Percentiles rank a stretch among this genome's conserved stretches.
These are phyloP conservation scores for Lodderomyces metapsilosis DNA, from an alignment of 1,139 yeast species.

Conservation along the genomic window DNA sequence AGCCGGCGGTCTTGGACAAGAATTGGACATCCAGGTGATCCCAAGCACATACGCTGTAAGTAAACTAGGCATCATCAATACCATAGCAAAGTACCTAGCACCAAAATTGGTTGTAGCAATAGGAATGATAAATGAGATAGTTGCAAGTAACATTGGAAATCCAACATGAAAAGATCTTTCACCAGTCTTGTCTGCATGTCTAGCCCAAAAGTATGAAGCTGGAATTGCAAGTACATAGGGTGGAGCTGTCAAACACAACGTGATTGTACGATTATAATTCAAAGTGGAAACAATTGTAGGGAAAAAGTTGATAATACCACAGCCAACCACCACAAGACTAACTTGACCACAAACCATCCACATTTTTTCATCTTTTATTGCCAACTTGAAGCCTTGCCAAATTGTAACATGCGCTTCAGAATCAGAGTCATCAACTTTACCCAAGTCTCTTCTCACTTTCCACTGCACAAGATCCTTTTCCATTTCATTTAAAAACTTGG, in stretches of 20 bases:
- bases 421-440: conserved; percentile 39
- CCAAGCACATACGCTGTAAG: conserved; percentile 57
- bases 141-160: conserved; percentile 42
- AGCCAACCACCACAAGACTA: conserved; percentile 54
- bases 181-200: conserved; percentile 57
- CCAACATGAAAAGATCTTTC: conserved; percentile 56
- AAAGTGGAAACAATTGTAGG: conserved; percentile 59
- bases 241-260: conserved; percentile 59
- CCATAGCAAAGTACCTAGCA: conserved; percentile 61
- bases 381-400: conserved; percentile 37
- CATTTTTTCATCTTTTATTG: conserved; percentile 43
- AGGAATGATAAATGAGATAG: conserved; percentile 52
- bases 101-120: conserved; percentile 56
- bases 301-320: conserved; percentile 60
- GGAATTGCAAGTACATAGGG: conserved; percentile 59
- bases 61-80: conserved; percentile 57
- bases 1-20: conserved; percentile 51
- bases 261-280: conserved; percentile 46
- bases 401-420: conserved; percentile 31
- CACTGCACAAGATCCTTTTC: conserved; percentile 51
- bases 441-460: conserved; percentile 40
- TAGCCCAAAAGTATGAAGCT: conserved; percentile 52
- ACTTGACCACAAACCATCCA: conserved; percentile 47
- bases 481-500: conserved; percentile 48
- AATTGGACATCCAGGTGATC: conserved; percentile 57